These are phyloP conservation scores for Vigna radiata DNA, from an alignment of 306 rosid species.

Conservation along the genomic window DNA sequence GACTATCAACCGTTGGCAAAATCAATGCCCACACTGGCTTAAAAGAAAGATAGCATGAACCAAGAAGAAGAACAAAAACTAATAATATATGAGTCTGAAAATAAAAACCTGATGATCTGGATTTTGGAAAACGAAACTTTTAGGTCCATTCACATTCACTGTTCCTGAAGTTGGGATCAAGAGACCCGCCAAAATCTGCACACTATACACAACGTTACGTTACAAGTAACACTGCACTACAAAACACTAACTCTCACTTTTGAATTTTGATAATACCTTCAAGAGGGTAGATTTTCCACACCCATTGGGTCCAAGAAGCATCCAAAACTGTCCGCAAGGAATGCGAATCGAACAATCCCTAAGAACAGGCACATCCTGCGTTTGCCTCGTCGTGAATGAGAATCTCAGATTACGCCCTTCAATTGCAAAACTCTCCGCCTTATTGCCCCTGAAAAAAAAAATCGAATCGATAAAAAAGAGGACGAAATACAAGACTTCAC, in stretches of 20 bases:
- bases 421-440: constrained; percentile 58
- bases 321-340: constrained; percentile 89
- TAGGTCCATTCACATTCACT: constrained; percentile 63
- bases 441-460: constrained; percentile 47
- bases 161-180: constrained; percentile 71
- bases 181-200: constrained; percentile 86
- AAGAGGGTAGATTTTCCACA: constrained; percentile 90
- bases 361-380: constrained; percentile 60
- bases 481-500: not conserved
- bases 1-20: not conserved
- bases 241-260: not conserved
- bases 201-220: constrained; percentile 3
- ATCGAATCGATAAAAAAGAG: not conserved
- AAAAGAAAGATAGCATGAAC: constrained; percentile 22
- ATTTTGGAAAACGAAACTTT: constrained; percentile 84
- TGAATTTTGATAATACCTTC: constrained; percentile 58
- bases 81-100: not conserved
- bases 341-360: constrained; percentile 75
- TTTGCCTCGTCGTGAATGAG: constrained; percentile 63
- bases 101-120: constrained; percentile 81
- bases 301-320: constrained; percentile 94
- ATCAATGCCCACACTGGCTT: not conserved
- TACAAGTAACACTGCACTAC: not conserved
- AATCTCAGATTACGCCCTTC: constrained; percentile 66
- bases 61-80: constrained; percentile 1